These are phyloP conservation scores for Corymbia calophylla DNA, from an alignment of 441 rosid genomes.

Conservation along the genomic window DNA sequence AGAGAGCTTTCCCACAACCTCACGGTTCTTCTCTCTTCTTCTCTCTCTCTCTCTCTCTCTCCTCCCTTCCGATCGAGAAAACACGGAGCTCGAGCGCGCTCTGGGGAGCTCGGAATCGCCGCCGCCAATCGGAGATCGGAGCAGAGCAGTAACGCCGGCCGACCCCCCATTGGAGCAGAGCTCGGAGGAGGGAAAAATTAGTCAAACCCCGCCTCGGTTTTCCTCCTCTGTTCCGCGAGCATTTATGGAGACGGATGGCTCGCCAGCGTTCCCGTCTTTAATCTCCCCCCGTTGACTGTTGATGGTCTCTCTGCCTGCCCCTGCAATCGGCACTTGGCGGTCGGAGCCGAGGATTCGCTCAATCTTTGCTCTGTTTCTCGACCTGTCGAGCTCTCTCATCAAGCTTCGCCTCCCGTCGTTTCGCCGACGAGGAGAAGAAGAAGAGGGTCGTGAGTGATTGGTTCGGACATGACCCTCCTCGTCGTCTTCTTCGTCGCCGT, in stretches of 20 bases:
- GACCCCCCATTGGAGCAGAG: constrained; percentile 8
- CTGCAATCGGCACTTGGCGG: not conserved
- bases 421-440: not conserved
- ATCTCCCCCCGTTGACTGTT: constrained; percentile 5
- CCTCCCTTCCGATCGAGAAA: not conserved
- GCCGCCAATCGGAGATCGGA: not conserved
- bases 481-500: not conserved
- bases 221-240: constrained; percentile 14
- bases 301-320: not conserved
- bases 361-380: not conserved
- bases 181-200: not conserved
- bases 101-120: not conserved
- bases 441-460: constrained; percentile 3
- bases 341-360: not conserved
- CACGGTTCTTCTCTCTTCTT: not conserved
- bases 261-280: constrained; percentile 27
- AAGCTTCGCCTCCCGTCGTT: no score
- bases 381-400: not conserved
- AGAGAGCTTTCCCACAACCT: not conserved
- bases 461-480: constrained; percentile 16
- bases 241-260: constrained; percentile 36
- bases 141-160: not conserved
- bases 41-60: not conserved
- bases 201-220: not conserved
- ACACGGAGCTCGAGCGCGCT: not conserved